Conservation (phyloP, 2,329 filamentous ascomycete species). For the Colletotrichum kahawae region DNA sequence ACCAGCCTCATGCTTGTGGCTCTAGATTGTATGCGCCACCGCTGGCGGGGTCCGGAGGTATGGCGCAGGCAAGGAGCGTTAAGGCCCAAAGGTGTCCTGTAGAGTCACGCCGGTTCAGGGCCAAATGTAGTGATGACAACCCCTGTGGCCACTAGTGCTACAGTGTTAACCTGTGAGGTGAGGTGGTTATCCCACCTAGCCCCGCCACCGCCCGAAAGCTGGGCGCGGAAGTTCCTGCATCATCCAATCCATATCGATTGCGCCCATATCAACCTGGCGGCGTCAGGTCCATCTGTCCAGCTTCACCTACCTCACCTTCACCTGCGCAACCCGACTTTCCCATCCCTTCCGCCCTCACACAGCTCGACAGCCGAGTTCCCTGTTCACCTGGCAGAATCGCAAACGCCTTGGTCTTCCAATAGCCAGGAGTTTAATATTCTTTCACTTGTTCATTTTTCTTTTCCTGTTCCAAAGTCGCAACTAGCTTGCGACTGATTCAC, state of each 20-base stretch:
- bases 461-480: slow-evolving; percentile 11
- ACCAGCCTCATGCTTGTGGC: not conserved
- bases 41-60: not conserved
- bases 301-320: slow-evolving; percentile 7
- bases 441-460: slow-evolving; percentile 19
- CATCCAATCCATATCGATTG: slow-evolving; percentile 20
- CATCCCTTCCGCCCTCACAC: slow-evolving; percentile 18
- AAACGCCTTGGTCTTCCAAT: not conserved
- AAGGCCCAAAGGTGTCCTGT: not conserved
- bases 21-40: not conserved
- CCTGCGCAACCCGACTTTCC: not conserved
- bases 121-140: not conserved
- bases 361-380: slow-evolving; percentile 26
- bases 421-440: slow-evolving; percentile 17
- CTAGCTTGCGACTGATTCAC: slow-evolving; percentile 14
- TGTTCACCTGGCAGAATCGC: slow-evolving; percentile 23
- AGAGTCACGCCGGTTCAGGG: not conserved
- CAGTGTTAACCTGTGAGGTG: not conserved
- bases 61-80: not conserved
- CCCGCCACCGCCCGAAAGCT: slow-evolving; percentile 10
- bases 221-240: slow-evolving; percentile 12
- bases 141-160: slow-evolving; percentile 1
- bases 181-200: not conserved
- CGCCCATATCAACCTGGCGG: slow-evolving; percentile 7
- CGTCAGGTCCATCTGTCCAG: slow-evolving; percentile 7